Evolutionary conservation across 352 stramenopile species (phyloP).

Genomic region (Globisporangium canariense): DNA sequence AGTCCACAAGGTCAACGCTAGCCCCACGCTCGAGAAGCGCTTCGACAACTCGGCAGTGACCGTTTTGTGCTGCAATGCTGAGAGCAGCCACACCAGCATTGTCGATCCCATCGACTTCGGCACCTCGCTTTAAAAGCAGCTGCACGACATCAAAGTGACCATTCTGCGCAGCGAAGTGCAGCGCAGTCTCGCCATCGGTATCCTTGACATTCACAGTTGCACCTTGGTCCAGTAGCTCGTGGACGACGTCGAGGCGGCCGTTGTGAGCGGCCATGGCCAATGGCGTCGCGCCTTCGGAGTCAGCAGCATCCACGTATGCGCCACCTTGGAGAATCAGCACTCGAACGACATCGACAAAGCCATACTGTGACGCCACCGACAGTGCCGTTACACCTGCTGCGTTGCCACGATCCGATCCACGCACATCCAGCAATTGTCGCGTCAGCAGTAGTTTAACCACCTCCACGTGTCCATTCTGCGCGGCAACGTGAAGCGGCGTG

Average conservation of each 20-base stretch:
- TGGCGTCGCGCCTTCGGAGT: neutral
- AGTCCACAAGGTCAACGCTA: neutral
- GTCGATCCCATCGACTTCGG: neutral
- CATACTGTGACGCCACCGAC: neutral
- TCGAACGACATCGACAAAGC: neutral
- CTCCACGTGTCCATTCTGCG: neutral
- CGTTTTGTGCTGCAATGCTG: neutral
- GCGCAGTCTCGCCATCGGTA: neutral
- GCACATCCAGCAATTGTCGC: neutral
- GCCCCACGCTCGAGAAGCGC: neutral
- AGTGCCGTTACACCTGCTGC: neutral
- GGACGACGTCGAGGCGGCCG: neutral
- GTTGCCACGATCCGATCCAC: neutral
- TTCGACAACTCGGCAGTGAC: neutral
- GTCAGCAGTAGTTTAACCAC: slow-evolving; percentile 1
- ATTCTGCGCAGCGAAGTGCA: slow-evolving; percentile 6
- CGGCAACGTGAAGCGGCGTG: neutral
- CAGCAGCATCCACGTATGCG: neutral
- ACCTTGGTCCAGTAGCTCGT: neutral
- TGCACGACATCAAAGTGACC: slow-evolving; percentile 1
- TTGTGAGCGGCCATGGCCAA: neutral
- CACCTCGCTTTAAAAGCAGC: neutral
- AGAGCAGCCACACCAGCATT: neutral
- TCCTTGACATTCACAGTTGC: neutral
- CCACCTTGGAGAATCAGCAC: neutral